Base-by-base conservation (phyloP, 2,329 filamentous ascomycete species). In the Orbilia javanica region DNA sequence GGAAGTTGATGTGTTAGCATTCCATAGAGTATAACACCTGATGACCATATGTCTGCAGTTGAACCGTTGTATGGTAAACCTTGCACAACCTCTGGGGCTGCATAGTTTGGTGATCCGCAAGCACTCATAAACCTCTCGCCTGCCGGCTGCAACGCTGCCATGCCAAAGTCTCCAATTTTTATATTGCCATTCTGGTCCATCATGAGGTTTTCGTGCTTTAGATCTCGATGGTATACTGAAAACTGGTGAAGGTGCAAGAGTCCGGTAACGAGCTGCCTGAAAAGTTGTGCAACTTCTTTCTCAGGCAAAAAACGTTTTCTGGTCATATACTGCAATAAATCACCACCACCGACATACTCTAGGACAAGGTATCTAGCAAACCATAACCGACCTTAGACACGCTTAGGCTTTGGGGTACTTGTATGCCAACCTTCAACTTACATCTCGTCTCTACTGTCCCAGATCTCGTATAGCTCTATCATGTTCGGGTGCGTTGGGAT, bases 181-280 rank as follows among this genome's bases (percentile, higher is more conserved):
- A 98, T 90, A 73, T 92, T 90, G 66, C 91, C 88, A 55, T 91
- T 86, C 2, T 87, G 86, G 72, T 94, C 94, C 63, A 99, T 87
- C 18, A 99, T 87, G 53, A 99, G 97, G 82, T 99, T 99, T 85
- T 99, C 96, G 0, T 94, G 96, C 84, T 99, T 99, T 66, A 99
- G 87, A 81, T 99, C 96, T 25, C 96, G 92, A 83, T 99, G 96
- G 83, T 94, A 97, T 79, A 99, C 97, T 81, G 95, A 94, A 85
- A 97, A 93, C 1, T 92, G 90, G 84, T 99, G 96, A 81, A 94
- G 97, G 85, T 97, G 97, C 2, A 94, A 90, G 63, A 99, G 88
- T 0, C 93, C 96, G 68, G 93, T 93, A 83, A 99, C 92, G 80
- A 99, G 94, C 84, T 99, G 96, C 42, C 94, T 91, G 82, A 97